Percentiles rank a stretch among this genome's conserved stretches.
phyloP scores from a whole-genome alignment of 495 filamentous ascomycete genomes.

The Aspergillus bridgeri region DNA sequence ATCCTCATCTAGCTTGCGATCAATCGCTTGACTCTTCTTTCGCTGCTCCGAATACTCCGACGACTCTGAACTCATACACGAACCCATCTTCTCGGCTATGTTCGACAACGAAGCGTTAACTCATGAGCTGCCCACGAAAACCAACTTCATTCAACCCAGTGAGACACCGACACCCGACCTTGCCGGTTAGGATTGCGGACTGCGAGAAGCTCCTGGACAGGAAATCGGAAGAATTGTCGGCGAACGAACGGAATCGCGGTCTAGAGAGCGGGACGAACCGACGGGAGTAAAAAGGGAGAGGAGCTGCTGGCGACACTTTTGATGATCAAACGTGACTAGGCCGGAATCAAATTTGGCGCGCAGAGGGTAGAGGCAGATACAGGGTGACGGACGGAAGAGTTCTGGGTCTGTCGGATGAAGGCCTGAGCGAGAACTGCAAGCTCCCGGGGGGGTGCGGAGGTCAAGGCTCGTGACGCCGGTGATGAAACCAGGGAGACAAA shows the following conservation, averaged over 20 bases:
- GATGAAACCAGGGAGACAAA: conserved; percentile 19
- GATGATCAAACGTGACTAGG: conserved; percentile 5
- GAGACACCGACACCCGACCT: conserved; percentile 8
- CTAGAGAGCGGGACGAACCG: background rate
- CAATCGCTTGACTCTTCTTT: conserved; percentile 91
- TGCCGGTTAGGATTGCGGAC: background rate
- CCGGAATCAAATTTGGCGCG: conserved; percentile 16
- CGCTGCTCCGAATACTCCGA: conserved; percentile 69
- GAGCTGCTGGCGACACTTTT: background rate
- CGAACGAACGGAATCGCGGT: background rate
- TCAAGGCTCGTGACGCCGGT: conserved; percentile 17
- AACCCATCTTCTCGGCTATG: conserved; percentile 62
- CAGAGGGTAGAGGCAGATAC: conserved; percentile 11
- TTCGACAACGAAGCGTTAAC: conserved; percentile 24
- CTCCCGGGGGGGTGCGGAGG: conserved; percentile 15
- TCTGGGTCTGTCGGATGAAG: conserved; percentile 14
- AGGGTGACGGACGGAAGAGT: conserved; percentile 8
- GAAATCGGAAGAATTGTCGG: background rate
- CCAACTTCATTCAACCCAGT: conserved; percentile 22
- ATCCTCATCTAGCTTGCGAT: conserved; percentile 89
- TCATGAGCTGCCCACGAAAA: conserved; percentile 28
- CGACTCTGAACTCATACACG: conserved; percentile 76
- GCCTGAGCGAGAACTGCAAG: conserved; percentile 22
- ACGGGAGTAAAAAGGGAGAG: background rate
- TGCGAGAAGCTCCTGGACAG: background rate